Conservation (phyloP, 805 yeast species). For the Hanseniaspora lindneri region DNA sequence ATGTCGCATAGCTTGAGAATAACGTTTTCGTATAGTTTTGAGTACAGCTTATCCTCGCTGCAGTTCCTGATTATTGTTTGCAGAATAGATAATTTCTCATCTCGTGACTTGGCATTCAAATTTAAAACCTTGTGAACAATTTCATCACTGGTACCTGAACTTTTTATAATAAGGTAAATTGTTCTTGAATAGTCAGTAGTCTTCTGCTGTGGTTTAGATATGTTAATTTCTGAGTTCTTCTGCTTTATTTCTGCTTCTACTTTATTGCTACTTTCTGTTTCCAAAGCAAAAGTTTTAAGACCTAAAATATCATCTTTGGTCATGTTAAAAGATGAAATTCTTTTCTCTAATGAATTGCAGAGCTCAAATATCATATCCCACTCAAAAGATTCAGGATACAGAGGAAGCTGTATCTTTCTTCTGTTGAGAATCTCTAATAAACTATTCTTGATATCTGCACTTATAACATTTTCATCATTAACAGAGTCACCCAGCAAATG, state of each 20-base stretch:
- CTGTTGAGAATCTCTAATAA: constrained; percentile 5
- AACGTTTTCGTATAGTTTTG: constrained; percentile 71
- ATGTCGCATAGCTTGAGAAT: constrained; percentile 51
- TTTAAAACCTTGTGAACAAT: constrained; percentile 74
- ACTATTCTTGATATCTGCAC: constrained; percentile 8
- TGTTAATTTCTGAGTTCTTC: constrained; percentile 53
- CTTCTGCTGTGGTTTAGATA: constrained; percentile 35
- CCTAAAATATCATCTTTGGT: constrained; percentile 5
- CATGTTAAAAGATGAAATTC: neutral
- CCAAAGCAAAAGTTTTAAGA: neutral
- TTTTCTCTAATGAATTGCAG: neutral
- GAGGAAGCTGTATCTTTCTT: constrained; percentile 10
- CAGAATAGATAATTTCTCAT: constrained; percentile 42
- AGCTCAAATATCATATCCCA: constrained; percentile 5
- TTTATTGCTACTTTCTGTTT: neutral
- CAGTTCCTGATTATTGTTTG: constrained; percentile 72
- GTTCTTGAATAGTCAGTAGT: constrained; percentile 48
- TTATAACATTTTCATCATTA: constrained; percentile 7
- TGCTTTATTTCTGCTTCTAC: neutral
- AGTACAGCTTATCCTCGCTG: constrained; percentile 74
- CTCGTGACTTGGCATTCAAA: constrained; percentile 31
- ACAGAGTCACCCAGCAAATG: neutral
- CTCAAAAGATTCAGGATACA: constrained; percentile 12
- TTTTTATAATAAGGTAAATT: constrained; percentile 73
- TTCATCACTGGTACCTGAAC: constrained; percentile 84